phyloP scores from a whole-genome alignment of 106 monocot species.

The Amphibolis antarctica region DNA sequence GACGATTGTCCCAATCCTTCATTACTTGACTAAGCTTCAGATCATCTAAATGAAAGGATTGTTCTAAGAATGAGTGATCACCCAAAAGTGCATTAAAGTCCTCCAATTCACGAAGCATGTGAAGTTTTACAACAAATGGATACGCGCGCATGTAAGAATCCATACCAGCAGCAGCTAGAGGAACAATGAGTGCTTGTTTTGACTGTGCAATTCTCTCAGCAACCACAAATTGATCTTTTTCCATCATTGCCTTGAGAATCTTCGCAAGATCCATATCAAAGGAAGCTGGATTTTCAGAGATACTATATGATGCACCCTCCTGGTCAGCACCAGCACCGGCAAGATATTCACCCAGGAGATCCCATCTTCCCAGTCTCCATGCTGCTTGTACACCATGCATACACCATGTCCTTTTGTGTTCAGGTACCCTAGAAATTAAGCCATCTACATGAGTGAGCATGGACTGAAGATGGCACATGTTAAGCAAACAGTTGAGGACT shows the following conservation, averaged over 20 bases:
- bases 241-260: constrained; percentile 95
- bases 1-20: constrained; percentile 90
- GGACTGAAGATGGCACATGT: constrained; percentile 97
- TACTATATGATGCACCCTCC: constrained; percentile 34
- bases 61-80: constrained; percentile 65
- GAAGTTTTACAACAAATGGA: constrained; percentile 93
- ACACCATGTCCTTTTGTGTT: constrained; percentile 87
- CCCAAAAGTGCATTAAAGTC: constrained; percentile 65
- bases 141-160: constrained; percentile 98
- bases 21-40: constrained; percentile 43
- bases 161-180: constrained; percentile 97
- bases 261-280: constrained; percentile 95
- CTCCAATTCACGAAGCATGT: constrained; percentile 84
- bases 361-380: constrained; percentile 94
- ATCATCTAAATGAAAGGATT: constrained; percentile 46
- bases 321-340: constrained; percentile 46
- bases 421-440: constrained; percentile 61
- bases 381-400: constrained; percentile 99
- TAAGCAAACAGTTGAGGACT: constrained; percentile 87
- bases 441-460: constrained; percentile 99
- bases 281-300: constrained; percentile 52
- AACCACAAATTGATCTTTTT: constrained; percentile 70
- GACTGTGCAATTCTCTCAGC: constrained; percentile 75
- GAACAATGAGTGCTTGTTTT: constrained; percentile 80
- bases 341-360: constrained; percentile 90